Evolutionary conservation across 1,139 yeast species (phyloP), one percentile per base, ranked within the genome.

Genomic region (Wickerhamiella infanticola): DNA sequence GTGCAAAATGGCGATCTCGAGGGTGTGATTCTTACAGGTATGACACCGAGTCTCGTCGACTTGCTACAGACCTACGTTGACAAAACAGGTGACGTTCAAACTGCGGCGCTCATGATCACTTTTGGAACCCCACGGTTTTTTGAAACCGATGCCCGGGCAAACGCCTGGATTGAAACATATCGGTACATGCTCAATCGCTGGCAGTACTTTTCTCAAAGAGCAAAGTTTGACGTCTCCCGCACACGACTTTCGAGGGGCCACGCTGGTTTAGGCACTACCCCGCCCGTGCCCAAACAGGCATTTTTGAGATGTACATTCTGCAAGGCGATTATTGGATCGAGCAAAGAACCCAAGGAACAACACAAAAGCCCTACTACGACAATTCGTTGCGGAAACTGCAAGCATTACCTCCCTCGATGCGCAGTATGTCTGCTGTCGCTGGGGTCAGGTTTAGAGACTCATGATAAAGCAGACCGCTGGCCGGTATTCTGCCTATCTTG

Each of bases 401-500:
- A 93, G 6, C 75, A 84, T 0, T 81, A 93, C n/a, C 69, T 85
- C 36, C 96, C 98, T 0, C 67, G 94, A 50, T 90, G 97, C 62
- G 86, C 95, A 0, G 80, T 90, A 6, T 90, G 97, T 57, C 65
- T 88, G 35, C 65, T 85, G 45, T 78, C 95, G 0, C 66, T 86
- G 50, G 97, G 97, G 0, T 75, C 83, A 0, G 78, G 85, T 1
- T 62, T 78, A 13, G 78, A 48, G 5, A 54, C 53, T 31, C 50
- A 52, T 29, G 47, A 50, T 5, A 50, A 51, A 31, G 56, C 62
- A 26, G 66, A 62, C 35, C 52, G 57, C 13, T 64, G 95, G 94
- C 86, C 90, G 53, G 83, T 93, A 53, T 85, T 85, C 62, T 90
- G 98, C 59, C 66, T 90, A 52, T 76, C 80, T 27, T 90, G 97